phyloP scores from a whole-genome alignment of 768 basidiomycete genomes.

The Russula griseocarnosa region DNA sequence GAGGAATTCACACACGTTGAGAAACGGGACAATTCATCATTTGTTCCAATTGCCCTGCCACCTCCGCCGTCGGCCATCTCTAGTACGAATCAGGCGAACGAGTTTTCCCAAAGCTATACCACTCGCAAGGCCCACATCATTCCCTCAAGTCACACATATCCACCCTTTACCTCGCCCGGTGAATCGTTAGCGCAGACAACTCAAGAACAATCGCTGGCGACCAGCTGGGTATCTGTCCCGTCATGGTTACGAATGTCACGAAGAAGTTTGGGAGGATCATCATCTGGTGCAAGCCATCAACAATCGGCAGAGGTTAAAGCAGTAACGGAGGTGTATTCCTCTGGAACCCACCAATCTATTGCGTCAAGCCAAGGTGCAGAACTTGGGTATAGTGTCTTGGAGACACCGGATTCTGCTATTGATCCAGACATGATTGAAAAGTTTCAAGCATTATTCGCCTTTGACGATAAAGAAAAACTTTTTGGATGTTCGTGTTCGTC shows the following conservation, averaged over 20 bases:
- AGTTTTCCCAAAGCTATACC: conserved; percentile 1
- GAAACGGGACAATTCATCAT: conserved; percentile 48
- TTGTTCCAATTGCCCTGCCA: conserved; percentile 38
- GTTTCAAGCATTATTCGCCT: conserved; percentile 77
- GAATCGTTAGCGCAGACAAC: conserved; percentile 1
- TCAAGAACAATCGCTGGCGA: conserved; percentile 23
- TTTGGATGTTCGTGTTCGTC: conserved; percentile 70
- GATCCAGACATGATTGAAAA: conserved; percentile 68
- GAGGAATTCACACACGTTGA: conserved; percentile 75
- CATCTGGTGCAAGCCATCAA: neutral
- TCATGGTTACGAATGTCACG: conserved; percentile 27
- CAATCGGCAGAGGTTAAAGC: conserved; percentile 17
- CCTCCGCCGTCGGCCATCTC: neutral
- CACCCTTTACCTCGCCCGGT: conserved; percentile 19
- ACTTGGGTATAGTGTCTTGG: conserved; percentile 65
- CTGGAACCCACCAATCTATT: conserved; percentile 32
- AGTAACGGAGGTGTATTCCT: conserved; percentile 36
- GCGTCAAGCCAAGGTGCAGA: conserved; percentile 32
- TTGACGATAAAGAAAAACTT: conserved; percentile 81
- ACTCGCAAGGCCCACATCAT: conserved; percentile 10
- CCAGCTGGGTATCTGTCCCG: conserved; percentile 28
- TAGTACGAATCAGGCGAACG: conserved; percentile 1
- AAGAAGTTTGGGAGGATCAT: conserved; percentile 1
- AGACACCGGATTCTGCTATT: conserved; percentile 58
- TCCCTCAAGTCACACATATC: conserved; percentile 25